Evolutionary conservation across 352 stramenopile genomes (phyloP), one percentile per base, ranked within the genome.

Genomic region (Phytophthora pistaciae): DNA sequence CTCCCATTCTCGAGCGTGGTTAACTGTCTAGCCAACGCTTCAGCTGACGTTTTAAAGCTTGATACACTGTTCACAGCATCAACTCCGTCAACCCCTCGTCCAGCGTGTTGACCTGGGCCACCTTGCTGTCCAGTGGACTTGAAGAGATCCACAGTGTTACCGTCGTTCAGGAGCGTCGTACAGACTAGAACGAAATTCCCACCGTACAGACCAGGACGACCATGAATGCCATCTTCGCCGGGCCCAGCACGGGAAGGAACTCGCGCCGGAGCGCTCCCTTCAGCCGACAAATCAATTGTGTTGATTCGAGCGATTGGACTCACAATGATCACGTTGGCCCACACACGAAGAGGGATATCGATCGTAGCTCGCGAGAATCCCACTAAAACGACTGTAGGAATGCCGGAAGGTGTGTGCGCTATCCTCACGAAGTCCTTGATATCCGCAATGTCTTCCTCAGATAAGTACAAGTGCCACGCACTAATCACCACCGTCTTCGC

Each of bases 291-390:
- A 16, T 66, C 13, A 44, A 31, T 44, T 3, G 6, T 10, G 1
- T 5, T 25, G 5, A 59, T 42, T 23, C 23, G 14, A 16, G 59
- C 60, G n/a, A 25, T 20, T 21, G 48, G 60, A 10, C 60, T 60
- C 3, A 66, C 49, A 60, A 66, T 38, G 11, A 66, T 42, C 16
- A 60, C 11, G 18, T 66, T 53, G 18, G 48, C 48, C 60, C 48
- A 66, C 27, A 66, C 38, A 1, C 20, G 46, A 6, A 53, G 52
- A 31, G 48, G 14, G 21, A 31, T 5, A 56, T 21, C 27, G 33
- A 66, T 4, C 5, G 49, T 53, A 50, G 59, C 13, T 10, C 25
- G 18, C 4, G 16, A 16, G 20, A 60, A 59, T 7, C 49, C 48
- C 5, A 60, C 27, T 23, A 60, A 60, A 38, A 60, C 60, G 10